phyloP scores from a whole-genome alignment of 2,329 filamentous ascomycete species.

The Lachnum nothofagi region DNA sequence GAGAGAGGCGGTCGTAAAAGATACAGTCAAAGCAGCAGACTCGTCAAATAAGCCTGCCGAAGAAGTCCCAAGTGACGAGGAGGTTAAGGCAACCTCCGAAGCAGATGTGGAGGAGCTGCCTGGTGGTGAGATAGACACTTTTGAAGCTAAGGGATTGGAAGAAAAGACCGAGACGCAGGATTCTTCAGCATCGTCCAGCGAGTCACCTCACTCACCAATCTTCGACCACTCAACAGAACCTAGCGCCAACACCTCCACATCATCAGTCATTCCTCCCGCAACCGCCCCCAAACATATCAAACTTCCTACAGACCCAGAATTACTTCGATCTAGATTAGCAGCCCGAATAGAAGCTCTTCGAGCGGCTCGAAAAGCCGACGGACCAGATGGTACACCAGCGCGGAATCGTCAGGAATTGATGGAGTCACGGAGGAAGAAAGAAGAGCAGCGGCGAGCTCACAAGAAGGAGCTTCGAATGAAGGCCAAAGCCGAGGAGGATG shows the following conservation, averaged over 20 bases:
- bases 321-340: conserved; percentile 71
- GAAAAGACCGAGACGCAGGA: conserved; percentile 40
- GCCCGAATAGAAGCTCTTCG: conserved; percentile 81
- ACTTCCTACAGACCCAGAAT: conserved; percentile 65
- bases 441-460: conserved; percentile 77
- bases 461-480: conserved; percentile 79
- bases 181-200: conserved; percentile 39
- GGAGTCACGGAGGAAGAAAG: conserved; percentile 80
- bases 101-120: conserved; percentile 21
- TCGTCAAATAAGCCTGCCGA: background rate
- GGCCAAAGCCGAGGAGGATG: conserved; percentile 74
- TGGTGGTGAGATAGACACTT: conserved; percentile 36
- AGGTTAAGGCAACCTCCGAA: conserved; percentile 25
- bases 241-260: conserved; percentile 62
- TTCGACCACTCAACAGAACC: conserved; percentile 53
- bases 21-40: conserved; percentile 2
- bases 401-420: conserved; percentile 87
- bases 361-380: conserved; percentile 80
- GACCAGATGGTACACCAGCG: conserved; percentile 72
- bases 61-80: conserved; percentile 22
- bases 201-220: conserved; percentile 53
- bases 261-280: conserved; percentile 56
- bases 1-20: conserved; percentile 25
- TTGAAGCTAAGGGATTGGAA: conserved; percentile 46
- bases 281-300: conserved; percentile 62